Evolutionary conservation across 371 early-diverging fungal species (phyloP).

Genomic region (Sporodiniella umbellata): DNA sequence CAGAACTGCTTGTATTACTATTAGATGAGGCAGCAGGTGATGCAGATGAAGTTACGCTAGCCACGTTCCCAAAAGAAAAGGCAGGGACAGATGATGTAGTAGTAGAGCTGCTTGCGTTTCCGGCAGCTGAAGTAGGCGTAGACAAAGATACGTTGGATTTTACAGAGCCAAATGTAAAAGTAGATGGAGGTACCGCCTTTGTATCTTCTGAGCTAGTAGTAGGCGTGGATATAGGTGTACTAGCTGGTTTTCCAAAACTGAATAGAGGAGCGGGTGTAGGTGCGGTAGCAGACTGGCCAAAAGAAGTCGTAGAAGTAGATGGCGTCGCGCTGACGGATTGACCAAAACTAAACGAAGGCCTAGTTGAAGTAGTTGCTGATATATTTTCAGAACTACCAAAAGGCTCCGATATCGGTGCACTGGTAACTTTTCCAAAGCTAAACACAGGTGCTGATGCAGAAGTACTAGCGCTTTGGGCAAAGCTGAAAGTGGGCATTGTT

Average conservation of each 20-base stretch:
- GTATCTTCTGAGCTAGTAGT: neutral
- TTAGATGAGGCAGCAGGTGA: too few relatives aligned
- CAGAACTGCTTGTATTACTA: too few relatives aligned
- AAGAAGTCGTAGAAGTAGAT: neutral
- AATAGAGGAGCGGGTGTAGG: neutral
- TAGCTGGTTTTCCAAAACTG: neutral
- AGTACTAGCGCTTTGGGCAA: neutral
- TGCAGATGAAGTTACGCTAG: too few relatives aligned
- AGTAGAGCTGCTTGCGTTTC: neutral
- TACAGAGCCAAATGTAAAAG: slow-evolving; percentile 1
- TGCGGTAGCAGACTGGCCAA: neutral
- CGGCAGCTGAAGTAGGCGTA: neutral
- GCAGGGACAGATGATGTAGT: too few relatives aligned
- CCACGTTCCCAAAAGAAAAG: too few relatives aligned
- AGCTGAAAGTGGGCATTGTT: neutral
- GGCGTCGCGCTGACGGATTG: neutral
- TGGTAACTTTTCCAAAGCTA: neutral
- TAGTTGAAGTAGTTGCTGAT: neutral
- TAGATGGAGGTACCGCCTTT: neutral
- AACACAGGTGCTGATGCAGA: neutral
- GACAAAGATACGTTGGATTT: neutral
- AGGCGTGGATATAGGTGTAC: neutral
- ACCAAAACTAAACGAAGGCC: neutral
- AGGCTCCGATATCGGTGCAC: neutral
- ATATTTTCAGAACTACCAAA: neutral